Conservation (phyloP, 225 moss, liverwort and hornwort species). For the Straminergon stramineum region DNA sequence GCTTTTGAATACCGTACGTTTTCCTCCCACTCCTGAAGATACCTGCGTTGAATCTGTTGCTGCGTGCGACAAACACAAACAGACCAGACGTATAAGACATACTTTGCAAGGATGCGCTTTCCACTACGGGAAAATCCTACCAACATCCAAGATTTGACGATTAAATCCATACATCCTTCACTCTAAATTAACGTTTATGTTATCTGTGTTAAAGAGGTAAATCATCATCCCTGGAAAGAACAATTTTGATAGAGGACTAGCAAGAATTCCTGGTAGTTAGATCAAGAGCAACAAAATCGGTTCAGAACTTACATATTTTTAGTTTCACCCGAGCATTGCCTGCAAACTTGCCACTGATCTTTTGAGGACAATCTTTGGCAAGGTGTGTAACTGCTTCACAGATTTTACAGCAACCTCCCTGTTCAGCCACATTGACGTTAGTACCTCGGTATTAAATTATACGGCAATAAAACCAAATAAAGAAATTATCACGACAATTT, state of each 20-base stretch:
- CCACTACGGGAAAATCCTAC: background rate
- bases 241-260: background rate
- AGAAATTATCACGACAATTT: background rate
- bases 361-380: slow-evolving; percentile 84
- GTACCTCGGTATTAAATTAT: background rate
- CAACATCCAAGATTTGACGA: background rate
- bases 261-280: background rate
- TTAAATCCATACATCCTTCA: background rate
- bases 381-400: slow-evolving; percentile 77
- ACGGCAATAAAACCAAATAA: background rate
- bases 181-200: background rate
- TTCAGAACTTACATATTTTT: slow-evolving; percentile 64
- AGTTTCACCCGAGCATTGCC: slow-evolving; percentile 59
- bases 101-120: background rate
- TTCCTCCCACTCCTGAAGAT: slow-evolving; percentile 37
- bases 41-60: slow-evolving; percentile 32
- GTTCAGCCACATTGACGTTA: slow-evolving; percentile 11
- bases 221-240: background rate
- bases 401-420: slow-evolving; percentile 90
- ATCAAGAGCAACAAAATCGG: background rate
- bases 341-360: slow-evolving; percentile 45
- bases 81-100: background rate
- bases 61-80: slow-evolving; percentile 7
- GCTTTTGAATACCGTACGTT: slow-evolving; percentile 47
- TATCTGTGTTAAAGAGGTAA: background rate